Conservation (phyloP, 2,329 filamentous ascomycete genomes). For the Huntiella decipiens region DNA sequence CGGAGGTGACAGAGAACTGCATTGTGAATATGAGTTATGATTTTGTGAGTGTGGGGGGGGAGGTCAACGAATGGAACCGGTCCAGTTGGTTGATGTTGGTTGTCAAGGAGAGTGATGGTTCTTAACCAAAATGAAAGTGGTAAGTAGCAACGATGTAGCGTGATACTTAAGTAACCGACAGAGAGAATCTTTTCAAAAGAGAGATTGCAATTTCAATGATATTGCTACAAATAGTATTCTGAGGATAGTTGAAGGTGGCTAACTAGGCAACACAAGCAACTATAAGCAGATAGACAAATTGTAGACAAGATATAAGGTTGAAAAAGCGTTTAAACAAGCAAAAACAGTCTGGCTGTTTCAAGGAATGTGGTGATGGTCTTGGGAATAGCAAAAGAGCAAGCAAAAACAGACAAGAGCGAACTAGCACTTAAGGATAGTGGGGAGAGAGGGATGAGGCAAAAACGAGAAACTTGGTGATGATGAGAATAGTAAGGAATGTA, state of each 20-base stretch:
- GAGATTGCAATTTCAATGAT: background rate
- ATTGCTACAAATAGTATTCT: background rate
- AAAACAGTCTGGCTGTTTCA: slow-evolving; percentile 8
- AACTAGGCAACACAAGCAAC: slow-evolving; percentile 1
- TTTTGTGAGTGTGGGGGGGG: background rate
- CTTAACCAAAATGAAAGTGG: background rate
- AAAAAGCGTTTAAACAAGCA: background rate
- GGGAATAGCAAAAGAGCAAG: slow-evolving; percentile 4
- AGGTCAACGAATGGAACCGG: slow-evolving; percentile 3
- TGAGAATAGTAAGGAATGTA: background rate
- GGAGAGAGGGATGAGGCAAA: slow-evolving; percentile 1
- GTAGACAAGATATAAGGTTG: background rate
- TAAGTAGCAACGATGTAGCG: no score
- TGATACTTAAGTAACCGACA: no score
- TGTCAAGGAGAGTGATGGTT: slow-evolving; percentile 1
- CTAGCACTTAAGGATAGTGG: background rate
- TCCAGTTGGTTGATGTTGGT: background rate
- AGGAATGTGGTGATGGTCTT: slow-evolving; percentile 6
- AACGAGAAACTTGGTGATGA: slow-evolving; percentile 2
- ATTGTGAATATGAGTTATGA: slow-evolving; percentile 18
- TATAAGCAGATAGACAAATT: background rate
- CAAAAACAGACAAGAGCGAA: background rate
- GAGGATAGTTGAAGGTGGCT: background rate
- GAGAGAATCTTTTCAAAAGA: background rate
- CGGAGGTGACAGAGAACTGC: slow-evolving; percentile 22